Conservation (phyloP, 345 rosid species). For the Melaleuca alternifolia region DNA sequence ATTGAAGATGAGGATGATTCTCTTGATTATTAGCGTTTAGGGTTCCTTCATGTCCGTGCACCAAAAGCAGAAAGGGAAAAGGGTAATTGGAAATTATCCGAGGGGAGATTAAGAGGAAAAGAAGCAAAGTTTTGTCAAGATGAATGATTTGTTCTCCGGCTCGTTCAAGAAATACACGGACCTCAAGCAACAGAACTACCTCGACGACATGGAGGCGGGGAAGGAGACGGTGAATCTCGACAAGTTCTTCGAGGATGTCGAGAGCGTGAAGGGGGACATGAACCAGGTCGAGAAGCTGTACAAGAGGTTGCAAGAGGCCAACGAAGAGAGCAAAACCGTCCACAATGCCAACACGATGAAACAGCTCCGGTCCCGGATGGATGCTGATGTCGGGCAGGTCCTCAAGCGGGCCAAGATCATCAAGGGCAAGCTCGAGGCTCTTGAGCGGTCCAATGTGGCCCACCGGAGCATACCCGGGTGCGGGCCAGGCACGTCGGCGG, state of each 20-base stretch:
- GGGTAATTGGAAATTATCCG: not conserved
- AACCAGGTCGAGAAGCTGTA: slow-evolving; percentile 37
- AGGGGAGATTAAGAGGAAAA: not conserved
- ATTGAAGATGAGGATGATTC: not conserved
- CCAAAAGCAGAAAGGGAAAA: not conserved
- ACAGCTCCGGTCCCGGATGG: slow-evolving; percentile 50
- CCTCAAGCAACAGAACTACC: slow-evolving; percentile 40
- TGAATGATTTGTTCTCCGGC: slow-evolving; percentile 76
- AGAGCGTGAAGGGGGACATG: slow-evolving; percentile 67
- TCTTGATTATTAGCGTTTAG: not conserved
- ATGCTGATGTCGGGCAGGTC: slow-evolving; percentile 46
- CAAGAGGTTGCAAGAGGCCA: slow-evolving; percentile 61
- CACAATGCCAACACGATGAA: slow-evolving; percentile 68
- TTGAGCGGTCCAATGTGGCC: slow-evolving; percentile 59
- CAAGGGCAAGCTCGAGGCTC: slow-evolving; percentile 62
- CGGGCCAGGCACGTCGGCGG: slow-evolving; percentile 68
- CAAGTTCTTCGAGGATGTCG: slow-evolving; percentile 71
- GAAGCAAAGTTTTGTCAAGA: slow-evolving; percentile 8
- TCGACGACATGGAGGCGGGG: slow-evolving; percentile 63
- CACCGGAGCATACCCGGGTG: slow-evolving; percentile 54
- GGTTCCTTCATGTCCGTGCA: not conserved
- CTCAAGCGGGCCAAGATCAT: slow-evolving; percentile 52
- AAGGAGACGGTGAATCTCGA: slow-evolving; percentile 53
- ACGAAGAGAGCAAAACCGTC: slow-evolving; percentile 57
- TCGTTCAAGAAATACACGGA: slow-evolving; percentile 75